Percentiles rank a stretch among this genome's conserved stretches.
Evolutionary conservation across 2,329 filamentous ascomycete genomes (phyloP).

Genomic region (Beauveria scarabaeidicola): DNA sequence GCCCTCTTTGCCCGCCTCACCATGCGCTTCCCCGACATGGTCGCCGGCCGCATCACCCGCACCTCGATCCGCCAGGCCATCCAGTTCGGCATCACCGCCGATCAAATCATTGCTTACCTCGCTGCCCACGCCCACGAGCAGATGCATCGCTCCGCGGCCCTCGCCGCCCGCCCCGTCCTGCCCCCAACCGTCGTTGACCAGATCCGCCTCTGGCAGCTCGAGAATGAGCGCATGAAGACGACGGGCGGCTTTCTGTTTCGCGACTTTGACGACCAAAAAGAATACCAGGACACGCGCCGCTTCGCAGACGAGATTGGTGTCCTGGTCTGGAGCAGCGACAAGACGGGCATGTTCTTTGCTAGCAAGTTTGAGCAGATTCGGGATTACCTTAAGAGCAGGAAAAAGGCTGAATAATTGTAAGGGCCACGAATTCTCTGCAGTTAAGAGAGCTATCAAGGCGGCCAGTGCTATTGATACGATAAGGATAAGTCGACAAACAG

Average conservation of each 20-base stretch:
- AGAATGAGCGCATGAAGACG: conserved; percentile 87
- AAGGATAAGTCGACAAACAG: neutral
- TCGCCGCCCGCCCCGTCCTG: conserved; percentile 60
- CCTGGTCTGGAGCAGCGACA: conserved; percentile 75
- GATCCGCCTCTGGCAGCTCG: conserved; percentile 94
- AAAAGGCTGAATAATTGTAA: conserved; percentile 33
- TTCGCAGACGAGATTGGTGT: conserved; percentile 91
- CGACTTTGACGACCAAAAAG: conserved; percentile 66
- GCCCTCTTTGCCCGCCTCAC: conserved; percentile 80
- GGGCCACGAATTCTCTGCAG: no score
- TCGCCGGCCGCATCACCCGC: conserved; percentile 80
- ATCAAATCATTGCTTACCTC: conserved; percentile 92
- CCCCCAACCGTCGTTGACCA: conserved; percentile 96
- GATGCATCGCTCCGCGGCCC: conserved; percentile 61
- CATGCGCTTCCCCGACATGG: conserved; percentile 89
- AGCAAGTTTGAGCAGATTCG: conserved; percentile 83
- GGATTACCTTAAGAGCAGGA: conserved; percentile 64
- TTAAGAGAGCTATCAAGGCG: no score
- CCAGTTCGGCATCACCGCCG: conserved; percentile 80
- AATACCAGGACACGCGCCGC: conserved; percentile 61
- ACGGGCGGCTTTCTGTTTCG: conserved; percentile 80
- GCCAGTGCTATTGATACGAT: no score
- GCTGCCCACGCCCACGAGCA: conserved; percentile 90
- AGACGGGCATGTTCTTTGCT: conserved; percentile 80
- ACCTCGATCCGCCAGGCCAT: conserved; percentile 83